Evolutionary conservation across 2,329 filamentous ascomycete genomes (phyloP), one percentile per base, ranked within the genome.

Genomic region (Alternaria sp.): DNA sequence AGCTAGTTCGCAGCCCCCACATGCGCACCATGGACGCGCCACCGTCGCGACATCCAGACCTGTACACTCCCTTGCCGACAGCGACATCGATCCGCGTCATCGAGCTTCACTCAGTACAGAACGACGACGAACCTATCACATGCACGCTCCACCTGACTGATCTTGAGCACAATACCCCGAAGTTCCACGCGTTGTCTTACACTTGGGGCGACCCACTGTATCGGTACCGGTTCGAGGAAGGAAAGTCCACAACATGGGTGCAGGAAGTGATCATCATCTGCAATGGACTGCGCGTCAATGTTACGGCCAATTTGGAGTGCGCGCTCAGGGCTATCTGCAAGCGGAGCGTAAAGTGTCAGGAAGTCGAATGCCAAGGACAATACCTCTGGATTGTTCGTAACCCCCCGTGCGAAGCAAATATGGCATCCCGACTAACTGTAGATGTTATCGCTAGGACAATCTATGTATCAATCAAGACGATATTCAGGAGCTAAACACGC

Each of bases 401-500:
- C 12, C 12, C 20, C 18, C 49, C 47, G 26, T 20, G 12, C 12
- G 8, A 44, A 14, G 14, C 8, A 12, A 6, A 20, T 8, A 33
- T 20, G n/a, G 20, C 10, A 26, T 51, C 11, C 23, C 20, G 10
- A 18, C 23, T 28, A 12, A 50, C 55, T 20, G 18, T 28, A 37
- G 5, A 51, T 8, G 28, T 15, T 41, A 41, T 25, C 63, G 55
- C 55, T 44, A 61, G 18, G 66, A 68, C 47, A 44, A 28, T 3
- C n/a, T 68, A 7, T 68, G 64, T 20, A 65, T 68, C 30, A 60
- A 68, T 41, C 66, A 68, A 30, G 37, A 18, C 37, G 44, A 67
- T 46, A 12, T 37, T 5, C 23, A 56, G 28, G 66, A 68, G n/a
- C 63, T 58, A 9, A 61, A 61, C 12, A 23, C 33, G 11, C 66